Percentiles rank a stretch among this genome's conserved stretches.
These are phyloP conservation scores for Aureobasidium sp. DNA, from an alignment of 2,329 filamentous ascomycete species.

Conservation along the genomic window DNA sequence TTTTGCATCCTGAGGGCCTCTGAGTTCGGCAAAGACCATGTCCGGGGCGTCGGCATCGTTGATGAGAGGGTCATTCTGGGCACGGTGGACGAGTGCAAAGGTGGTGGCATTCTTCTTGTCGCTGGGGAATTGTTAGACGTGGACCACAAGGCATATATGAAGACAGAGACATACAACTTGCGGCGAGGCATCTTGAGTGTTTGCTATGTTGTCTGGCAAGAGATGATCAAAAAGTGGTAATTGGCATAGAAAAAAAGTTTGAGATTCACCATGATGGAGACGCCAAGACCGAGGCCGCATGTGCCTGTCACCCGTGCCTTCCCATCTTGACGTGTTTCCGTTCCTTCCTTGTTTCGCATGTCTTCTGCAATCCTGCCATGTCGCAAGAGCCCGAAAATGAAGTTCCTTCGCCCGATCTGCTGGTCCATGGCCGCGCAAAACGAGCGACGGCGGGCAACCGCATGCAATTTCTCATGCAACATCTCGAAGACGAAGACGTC, in stretches of 20 bases:
- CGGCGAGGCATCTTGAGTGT: slow-evolving; percentile 59
- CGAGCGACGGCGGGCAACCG: slow-evolving; percentile 79
- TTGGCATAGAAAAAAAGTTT: not conserved
- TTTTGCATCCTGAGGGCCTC: slow-evolving; percentile 22
- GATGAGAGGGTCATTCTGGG: slow-evolving; percentile 95
- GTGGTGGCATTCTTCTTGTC: slow-evolving; percentile 90
- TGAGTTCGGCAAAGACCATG: slow-evolving; percentile 73
- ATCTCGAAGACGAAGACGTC: slow-evolving; percentile 39
- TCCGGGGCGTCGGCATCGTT: slow-evolving; percentile 83
- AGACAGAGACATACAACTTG: slow-evolving; percentile 54
- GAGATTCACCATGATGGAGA: not conserved
- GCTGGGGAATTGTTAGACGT: slow-evolving; percentile 6
- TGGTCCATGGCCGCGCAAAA: slow-evolving; percentile 65
- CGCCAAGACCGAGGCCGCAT: no score
- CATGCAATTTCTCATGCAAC: slow-evolving; percentile 69
- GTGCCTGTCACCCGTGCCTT: not conserved
- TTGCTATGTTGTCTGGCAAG: not conserved
- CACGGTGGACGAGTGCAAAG: slow-evolving; percentile 89
- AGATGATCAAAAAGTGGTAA: not conserved
- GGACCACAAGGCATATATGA: not conserved
- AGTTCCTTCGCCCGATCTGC: slow-evolving; percentile 22
- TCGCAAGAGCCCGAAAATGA: slow-evolving; percentile 16
- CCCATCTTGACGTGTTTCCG: not conserved
- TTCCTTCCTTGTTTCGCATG: not conserved
- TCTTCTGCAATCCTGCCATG: not conserved